Evolutionary conservation across 1,284 basidiomycete species (phyloP).

Genomic region (Microbotryum scabiosae): DNA sequence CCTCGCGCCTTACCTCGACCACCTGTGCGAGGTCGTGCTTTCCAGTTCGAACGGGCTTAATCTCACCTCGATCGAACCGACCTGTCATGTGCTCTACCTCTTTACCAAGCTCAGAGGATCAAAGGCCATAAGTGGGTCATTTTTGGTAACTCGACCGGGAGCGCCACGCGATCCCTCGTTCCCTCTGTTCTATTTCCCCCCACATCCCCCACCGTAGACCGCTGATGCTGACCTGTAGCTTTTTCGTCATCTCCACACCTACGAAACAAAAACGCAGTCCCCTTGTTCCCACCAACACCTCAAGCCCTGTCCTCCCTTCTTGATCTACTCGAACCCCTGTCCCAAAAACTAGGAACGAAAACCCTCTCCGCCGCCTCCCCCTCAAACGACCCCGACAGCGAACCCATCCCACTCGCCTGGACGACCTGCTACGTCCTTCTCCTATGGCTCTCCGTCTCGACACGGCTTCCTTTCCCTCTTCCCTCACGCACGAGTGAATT

Average conservation of each 20-base stretch:
- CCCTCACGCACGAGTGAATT: conserved; percentile 44
- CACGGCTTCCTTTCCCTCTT: conserved; percentile 88
- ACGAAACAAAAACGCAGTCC: conserved; percentile 48
- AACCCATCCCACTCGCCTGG: conserved; percentile 51
- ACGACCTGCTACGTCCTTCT: conserved; percentile 72
- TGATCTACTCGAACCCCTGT: conserved; percentile 49
- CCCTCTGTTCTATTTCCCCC: background rate
- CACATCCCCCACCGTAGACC: background rate
- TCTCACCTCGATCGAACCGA: conserved; percentile 45
- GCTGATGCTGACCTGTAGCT: background rate
- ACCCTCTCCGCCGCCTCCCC: conserved; percentile 41
- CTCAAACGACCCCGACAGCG: background rate
- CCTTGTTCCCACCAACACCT: conserved; percentile 85
- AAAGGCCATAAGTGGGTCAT: conserved; percentile 75
- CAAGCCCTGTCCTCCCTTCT: conserved; percentile 69
- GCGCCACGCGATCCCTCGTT: background rate
- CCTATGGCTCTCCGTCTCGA: conserved; percentile 87
- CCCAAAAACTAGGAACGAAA: too few species aligned
- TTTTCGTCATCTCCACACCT: too few species aligned
- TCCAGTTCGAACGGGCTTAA: conserved; percentile 31
- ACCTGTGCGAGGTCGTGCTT: conserved; percentile 49
- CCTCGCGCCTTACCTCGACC: conserved; percentile 63
- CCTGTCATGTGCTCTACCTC: conserved; percentile 64
- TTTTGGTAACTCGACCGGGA: too few species aligned
- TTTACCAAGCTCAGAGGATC: conserved; percentile 85